A percentile compares a stretch with the other conserved stretches of the same genome.
Evolutionary conservation across 2,329 filamentous ascomycete genomes (phyloP).

Genomic region (Alternaria longipes): DNA sequence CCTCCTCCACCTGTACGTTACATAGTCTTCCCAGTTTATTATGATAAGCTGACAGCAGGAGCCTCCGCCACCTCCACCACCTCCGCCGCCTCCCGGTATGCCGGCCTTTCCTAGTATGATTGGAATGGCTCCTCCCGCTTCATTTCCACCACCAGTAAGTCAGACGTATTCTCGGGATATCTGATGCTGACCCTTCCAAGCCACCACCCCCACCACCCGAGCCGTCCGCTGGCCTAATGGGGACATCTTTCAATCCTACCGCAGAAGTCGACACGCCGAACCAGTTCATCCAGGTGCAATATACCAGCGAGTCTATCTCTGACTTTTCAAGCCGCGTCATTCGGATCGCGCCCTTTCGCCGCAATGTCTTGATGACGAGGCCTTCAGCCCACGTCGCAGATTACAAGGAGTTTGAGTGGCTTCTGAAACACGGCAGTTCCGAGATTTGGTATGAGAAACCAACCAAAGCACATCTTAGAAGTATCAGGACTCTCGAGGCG

Average conservation of each 20-base stretch:
- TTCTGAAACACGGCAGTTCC: constrained; percentile 35
- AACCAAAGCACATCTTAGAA: constrained; percentile 17
- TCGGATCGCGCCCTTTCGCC: constrained; percentile 35
- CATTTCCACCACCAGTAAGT: constrained; percentile 13
- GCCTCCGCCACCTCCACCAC: neutral
- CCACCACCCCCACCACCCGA: constrained; percentile 24
- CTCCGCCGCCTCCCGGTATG: neutral
- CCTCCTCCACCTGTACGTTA: constrained; percentile 5
- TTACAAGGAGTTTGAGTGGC: constrained; percentile 42
- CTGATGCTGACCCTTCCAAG: neutral
- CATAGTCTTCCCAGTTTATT: neutral
- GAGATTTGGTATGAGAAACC: constrained; percentile 47
- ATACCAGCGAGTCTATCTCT: constrained; percentile 27
- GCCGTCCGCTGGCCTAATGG: constrained; percentile 9
- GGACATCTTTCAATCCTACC: constrained; percentile 1
- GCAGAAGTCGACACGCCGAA: constrained; percentile 24
- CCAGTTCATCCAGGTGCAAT: constrained; percentile 33
- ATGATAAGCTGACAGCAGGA: neutral
- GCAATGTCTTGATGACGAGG: constrained; percentile 34
- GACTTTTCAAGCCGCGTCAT: constrained; percentile 27
- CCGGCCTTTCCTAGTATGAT: neutral
- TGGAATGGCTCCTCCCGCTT: constrained; percentile 10
- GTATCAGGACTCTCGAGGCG: constrained; percentile 14
- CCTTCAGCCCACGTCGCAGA: constrained; percentile 37
- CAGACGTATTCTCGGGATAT: neutral